Base-by-base conservation (phyloP, 1,284 basidiomycete genomes). In the Lentinula novae-zelandiae region DNA sequence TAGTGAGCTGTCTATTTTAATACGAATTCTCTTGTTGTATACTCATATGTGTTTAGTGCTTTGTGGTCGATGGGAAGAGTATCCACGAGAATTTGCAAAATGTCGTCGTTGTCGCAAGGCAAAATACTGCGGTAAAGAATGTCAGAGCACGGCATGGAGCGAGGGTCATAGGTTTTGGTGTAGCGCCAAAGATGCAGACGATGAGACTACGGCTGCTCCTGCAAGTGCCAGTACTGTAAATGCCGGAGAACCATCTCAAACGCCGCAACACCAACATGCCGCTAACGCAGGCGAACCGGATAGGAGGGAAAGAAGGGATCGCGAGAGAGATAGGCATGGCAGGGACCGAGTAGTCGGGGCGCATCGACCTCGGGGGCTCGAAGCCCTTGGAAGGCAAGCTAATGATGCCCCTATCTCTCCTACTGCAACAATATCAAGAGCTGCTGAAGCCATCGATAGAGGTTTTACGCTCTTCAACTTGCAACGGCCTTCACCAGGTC, bases 91-190 rank as follows among this genome's bases (percentile, higher is more conserved):
- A 74, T 99, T 99, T 76, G 96, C 96, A 17, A 99, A 99, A 73
- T 99, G 96, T 71, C 76, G 97, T 58, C 80, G 96, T 64, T 99
- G 97, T 77, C 78, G 96, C 67, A 98, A 98, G 76, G 96, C 96
- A 9, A 99, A 99, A 75, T 99, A 99, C 73, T 99, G 97, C 73
- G 93, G 93, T 59, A 98, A 98, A 75, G 92, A 95, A 67, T 99
- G 97, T 73, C 96, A 99, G 78, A 95, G 92, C 69, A 93, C 90
- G 40, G 96, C 95, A 1, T 99, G 96, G 97, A 92, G 91, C 65
- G 95, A 96, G 70, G 96, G 97, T 0, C 96, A 99, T 73, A 83
- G 96, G 57, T 98, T 92, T 70, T 92, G 90, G 90, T 92, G 90
- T 68, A 87, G 84, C 64, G 87, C 83, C 12, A 89, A 86, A 67